phyloP scores from a whole-genome alignment of 2,329 filamentous ascomycete genomes.

The Coniella lustricola region DNA sequence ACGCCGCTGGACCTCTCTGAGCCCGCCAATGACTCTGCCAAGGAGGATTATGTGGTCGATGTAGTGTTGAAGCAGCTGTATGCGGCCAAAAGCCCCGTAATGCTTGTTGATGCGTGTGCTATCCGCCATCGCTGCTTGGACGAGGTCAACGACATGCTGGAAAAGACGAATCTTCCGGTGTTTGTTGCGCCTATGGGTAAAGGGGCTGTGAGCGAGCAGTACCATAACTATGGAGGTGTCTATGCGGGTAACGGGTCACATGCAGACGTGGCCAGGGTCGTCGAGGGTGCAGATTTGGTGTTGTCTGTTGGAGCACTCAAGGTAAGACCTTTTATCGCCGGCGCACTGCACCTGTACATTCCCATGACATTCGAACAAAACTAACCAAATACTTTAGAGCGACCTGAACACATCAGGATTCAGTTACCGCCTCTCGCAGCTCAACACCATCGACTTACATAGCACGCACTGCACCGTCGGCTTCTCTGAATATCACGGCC shows the following conservation, averaged over 20 bases:
- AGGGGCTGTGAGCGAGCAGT: constrained; percentile 69
- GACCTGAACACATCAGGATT: constrained; percentile 82
- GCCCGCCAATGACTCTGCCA: constrained; percentile 59
- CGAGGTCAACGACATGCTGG: constrained; percentile 66
- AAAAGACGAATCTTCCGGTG: constrained; percentile 67
- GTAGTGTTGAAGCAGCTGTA: constrained; percentile 68
- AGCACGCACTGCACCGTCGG: constrained; percentile 65
- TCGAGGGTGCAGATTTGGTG: constrained; percentile 65
- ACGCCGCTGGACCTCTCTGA: constrained; percentile 61
- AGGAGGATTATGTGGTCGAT: constrained; percentile 76
- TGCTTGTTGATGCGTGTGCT: constrained; percentile 78
- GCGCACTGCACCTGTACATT: no score
- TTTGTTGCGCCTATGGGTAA: constrained; percentile 93
- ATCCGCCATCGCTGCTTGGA: constrained; percentile 66
- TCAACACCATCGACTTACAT: constrained; percentile 77
- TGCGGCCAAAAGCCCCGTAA: constrained; percentile 65
- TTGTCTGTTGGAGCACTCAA: constrained; percentile 61
- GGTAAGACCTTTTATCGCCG: constrained; percentile 19
- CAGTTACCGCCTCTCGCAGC: constrained; percentile 68
- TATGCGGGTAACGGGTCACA: constrained; percentile 75
- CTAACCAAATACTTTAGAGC: constrained; percentile 37
- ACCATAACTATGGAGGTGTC: constrained; percentile 72
- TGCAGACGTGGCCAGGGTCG: constrained; percentile 52
- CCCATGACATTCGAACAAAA: background rate
- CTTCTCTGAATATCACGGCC: constrained; percentile 70